These are phyloP conservation scores for Epichloe gansuensis DNA, from an alignment of 2,329 filamentous ascomycete species.

Conservation along the genomic window DNA sequence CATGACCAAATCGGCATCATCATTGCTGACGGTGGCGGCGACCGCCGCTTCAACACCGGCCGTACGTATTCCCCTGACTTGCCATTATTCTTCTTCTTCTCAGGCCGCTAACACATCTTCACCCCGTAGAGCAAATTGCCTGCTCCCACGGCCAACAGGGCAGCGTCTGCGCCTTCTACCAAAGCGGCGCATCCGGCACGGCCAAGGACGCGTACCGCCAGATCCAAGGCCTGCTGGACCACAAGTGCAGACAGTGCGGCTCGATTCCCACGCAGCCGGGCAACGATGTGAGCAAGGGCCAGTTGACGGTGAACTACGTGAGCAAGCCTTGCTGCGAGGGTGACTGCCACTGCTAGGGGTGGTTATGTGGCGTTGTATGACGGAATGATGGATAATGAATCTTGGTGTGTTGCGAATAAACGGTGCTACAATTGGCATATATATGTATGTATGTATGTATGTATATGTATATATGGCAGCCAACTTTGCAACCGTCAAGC, in stretches of 20 bases:
- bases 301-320: slow-evolving; percentile 10
- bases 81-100: too few relatives aligned
- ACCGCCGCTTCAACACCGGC: slow-evolving; percentile 2
- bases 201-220: slow-evolving; percentile 7
- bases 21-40: slow-evolving; percentile 6
- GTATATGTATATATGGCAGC: too few relatives aligned
- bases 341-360: slow-evolving; percentile 6
- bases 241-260: slow-evolving; percentile 9
- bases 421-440: too few relatives aligned
- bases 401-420: too few relatives aligned
- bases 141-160: slow-evolving; percentile 8
- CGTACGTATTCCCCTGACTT: neutral
- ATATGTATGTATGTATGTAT: too few relatives aligned
- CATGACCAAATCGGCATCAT: slow-evolving; percentile 7
- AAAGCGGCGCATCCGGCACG: slow-evolving; percentile 9
- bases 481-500: too few relatives aligned
- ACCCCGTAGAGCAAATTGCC: slow-evolving; percentile 8
- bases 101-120: too few relatives aligned
- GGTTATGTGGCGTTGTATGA: too few relatives aligned
- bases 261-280: slow-evolving; percentile 9
- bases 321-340: slow-evolving; percentile 8
- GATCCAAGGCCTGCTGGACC: slow-evolving; percentile 8
- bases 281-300: slow-evolving; percentile 10
- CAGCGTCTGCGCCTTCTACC: slow-evolving; percentile 10
- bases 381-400: too few relatives aligned